A percentile compares a stretch with the other conserved stretches of the same genome.
Evolutionary conservation across 2,329 filamentous ascomycete genomes (phyloP).

Genomic region (Cucurbitaria berberidis): DNA sequence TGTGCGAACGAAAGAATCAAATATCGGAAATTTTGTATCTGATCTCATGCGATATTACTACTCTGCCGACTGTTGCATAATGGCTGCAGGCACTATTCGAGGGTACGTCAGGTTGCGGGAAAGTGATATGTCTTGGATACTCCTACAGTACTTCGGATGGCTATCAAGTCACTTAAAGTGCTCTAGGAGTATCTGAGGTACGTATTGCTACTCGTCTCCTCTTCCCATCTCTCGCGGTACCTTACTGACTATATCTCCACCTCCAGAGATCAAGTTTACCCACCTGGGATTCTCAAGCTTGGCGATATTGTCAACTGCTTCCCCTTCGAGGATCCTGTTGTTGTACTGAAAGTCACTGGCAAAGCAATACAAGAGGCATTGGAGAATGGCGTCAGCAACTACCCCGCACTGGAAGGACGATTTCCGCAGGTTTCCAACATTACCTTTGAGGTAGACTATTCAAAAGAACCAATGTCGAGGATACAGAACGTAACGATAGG

Average conservation of each 20-base stretch:
- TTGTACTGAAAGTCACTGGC: conserved; percentile 75
- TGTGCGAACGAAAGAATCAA: conserved; percentile 77
- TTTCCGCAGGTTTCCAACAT: conserved; percentile 91
- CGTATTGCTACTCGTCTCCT: too few species aligned
- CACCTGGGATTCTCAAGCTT: conserved; percentile 76
- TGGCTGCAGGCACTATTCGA: conserved; percentile 84
- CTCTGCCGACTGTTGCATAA: conserved; percentile 78
- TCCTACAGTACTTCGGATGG: too few species aligned
- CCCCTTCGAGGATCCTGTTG: conserved; percentile 88
- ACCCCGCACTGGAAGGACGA: conserved; percentile 81
- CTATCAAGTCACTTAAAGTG: too few species aligned
- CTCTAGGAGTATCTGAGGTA: too few species aligned
- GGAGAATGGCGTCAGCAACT: conserved; percentile 80
- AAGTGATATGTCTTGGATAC: too few species aligned
- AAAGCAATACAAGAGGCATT: conserved; percentile 77
- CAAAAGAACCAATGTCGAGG: conserved; percentile 64
- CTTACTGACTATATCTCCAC: neutral
- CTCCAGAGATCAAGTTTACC: conserved; percentile 77
- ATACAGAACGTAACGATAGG: conserved; percentile 68
- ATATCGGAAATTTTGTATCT: conserved; percentile 88
- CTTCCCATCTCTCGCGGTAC: too few species aligned
- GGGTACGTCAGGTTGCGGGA: conserved; percentile 54
- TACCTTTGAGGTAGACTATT: conserved; percentile 72
- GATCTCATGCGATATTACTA: conserved; percentile 90
- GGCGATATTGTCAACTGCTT: conserved; percentile 90